These are phyloP conservation scores for Pythium dissotocum DNA, from an alignment of 352 stramenopile genomes.

Conservation along the genomic window DNA sequence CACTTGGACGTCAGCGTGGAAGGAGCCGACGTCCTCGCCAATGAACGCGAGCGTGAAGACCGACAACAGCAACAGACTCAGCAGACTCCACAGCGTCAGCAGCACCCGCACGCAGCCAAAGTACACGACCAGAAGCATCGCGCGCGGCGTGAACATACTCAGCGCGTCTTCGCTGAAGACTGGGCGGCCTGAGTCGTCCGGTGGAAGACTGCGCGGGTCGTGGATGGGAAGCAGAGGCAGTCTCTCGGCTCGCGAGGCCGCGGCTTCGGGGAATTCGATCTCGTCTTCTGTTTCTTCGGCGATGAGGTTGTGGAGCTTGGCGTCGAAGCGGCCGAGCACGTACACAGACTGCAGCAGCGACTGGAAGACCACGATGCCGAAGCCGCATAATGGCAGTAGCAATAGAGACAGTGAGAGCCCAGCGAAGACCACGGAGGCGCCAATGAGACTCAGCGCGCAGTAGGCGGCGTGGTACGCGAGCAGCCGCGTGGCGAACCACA, in stretches of 20 bases:
- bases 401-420: conserved; percentile 31
- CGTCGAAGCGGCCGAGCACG: conserved; percentile 43
- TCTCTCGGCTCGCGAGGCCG: conserved; percentile 18
- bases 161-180: conserved; percentile 37
- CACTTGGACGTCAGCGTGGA: conserved; percentile 7
- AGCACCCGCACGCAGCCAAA: conserved; percentile 48
- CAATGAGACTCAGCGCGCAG: conserved; percentile 20
- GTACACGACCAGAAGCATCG: conserved; percentile 46
- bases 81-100: conserved; percentile 34
- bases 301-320: conserved; percentile 53
- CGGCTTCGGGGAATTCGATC: conserved; percentile 35
- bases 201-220: conserved; percentile 12
- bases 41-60: conserved; percentile 38
- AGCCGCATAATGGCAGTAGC: conserved; percentile 55
- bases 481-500: conserved; percentile 20
- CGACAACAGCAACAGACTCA: conserved; percentile 32
- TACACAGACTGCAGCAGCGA: conserved; percentile 41
- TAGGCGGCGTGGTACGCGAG: conserved; percentile 30
- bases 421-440: conserved; percentile 24
- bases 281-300: conserved; percentile 25
- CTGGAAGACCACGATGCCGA: conserved; percentile 49
- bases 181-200: conserved; percentile 20
- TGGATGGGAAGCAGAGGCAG: conserved; percentile 42
- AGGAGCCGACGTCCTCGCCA: conserved; percentile 25
- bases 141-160: conserved; percentile 34